These are phyloP conservation scores for Lipomyces sp. DNA, from an alignment of 805 yeast genomes.

Conservation along the genomic window DNA sequence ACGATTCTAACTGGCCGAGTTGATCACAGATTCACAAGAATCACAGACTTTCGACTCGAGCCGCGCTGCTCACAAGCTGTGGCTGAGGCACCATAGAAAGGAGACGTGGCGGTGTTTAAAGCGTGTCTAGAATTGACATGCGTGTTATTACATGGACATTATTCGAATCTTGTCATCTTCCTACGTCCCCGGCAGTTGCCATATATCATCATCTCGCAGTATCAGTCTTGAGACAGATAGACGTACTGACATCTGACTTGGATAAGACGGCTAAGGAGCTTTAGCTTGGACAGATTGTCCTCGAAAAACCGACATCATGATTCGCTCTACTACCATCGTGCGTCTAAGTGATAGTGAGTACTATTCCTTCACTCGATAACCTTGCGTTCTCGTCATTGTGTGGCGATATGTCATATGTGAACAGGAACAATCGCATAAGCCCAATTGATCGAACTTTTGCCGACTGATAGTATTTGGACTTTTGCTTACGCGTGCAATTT, in stretches of 20 bases:
- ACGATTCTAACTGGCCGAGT: neutral
- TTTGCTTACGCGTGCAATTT: neutral
- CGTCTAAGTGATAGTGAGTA: conserved; percentile 36
- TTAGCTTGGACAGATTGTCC: neutral
- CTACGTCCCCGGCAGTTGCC: neutral
- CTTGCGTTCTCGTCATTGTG: neutral
- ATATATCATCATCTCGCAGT: neutral
- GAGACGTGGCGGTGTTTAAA: neutral
- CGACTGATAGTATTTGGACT: neutral
- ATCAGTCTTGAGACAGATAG: neutral
- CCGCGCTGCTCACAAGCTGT: neutral
- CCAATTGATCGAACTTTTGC: neutral
- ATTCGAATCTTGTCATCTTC: neutral
- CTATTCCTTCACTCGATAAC: neutral
- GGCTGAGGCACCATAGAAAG: neutral
- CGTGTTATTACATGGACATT: too few species aligned
- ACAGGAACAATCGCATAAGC: neutral
- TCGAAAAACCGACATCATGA: conserved; percentile 22
- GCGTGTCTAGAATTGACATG: too few species aligned
- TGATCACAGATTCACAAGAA: neutral
- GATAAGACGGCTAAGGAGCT: neutral
- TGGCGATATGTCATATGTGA: conserved; percentile 6
- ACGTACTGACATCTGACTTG: neutral
- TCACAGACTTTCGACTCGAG: neutral
- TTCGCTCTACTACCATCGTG: conserved; percentile 37